Base-by-base conservation (phyloP, 441 rosid genomes). In the Populus tomentosa region DNA sequence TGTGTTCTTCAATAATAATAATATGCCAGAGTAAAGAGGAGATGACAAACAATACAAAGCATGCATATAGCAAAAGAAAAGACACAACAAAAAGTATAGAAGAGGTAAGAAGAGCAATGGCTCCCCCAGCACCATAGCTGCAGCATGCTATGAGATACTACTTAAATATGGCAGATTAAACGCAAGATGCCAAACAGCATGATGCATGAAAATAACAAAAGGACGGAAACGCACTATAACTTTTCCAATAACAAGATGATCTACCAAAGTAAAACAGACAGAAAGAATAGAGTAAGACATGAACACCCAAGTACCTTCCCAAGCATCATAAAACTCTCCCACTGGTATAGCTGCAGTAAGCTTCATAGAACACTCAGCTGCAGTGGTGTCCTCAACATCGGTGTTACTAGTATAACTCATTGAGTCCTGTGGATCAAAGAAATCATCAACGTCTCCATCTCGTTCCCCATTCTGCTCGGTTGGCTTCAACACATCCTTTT, bases 281-380 rank as follows among this genome's bases (percentile, higher is more conserved):
- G 7, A 42, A 35, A 62, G 1, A 21, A 28, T 30, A 69, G 66
- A 6, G 64, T 35, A 77, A 3, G 69, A 26, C 71, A 46, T 42
- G 8, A 46, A 46, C 76, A 75, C 64, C 24, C 18, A 69, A 53
- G 63, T 92, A 96, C 99, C 99, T 80, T 96, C 99, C 90, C 94
- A 88, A 77, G 98, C 97, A 87, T 96, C 98, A 82, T 74, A 94
- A 75, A 91, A 96, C 82, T 92, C 97, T 82, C 89, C 91, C 62
- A 42, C 73, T 24, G 91, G 85, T 35, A 91, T 85, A 26, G 72
- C n/a, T 24, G 77, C 64, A 81, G 86, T 70, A 68, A 83, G 77
- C 86, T 78, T 87, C 9, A 80, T 77, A 64, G 90, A 82, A 79
- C 86, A 77, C 86, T 85, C 98, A 20, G 87, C 83, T 16, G 82